Evolutionary conservation across 2,329 filamentous ascomycete genomes (phyloP).

Genomic region (Xylogone sp.): DNA sequence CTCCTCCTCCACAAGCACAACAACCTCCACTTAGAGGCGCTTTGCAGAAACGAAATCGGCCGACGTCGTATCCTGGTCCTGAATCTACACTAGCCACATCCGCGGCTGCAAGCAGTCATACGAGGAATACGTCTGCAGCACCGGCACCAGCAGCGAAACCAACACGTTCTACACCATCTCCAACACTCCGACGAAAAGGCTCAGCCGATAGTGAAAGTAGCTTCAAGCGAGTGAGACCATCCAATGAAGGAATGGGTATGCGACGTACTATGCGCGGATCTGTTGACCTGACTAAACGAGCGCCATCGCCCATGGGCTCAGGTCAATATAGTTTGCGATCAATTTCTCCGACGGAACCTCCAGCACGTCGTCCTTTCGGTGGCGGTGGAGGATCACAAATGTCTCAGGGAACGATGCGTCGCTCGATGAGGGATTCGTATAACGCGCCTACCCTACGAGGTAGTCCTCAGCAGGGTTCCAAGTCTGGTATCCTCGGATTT

Average conservation of each 20-base stretch:
- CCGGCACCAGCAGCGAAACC: slow-evolving; percentile 11
- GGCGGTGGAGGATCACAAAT: slow-evolving; percentile 28
- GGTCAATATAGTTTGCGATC: slow-evolving; percentile 69
- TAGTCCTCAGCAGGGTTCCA: slow-evolving; percentile 3
- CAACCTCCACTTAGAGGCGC: slow-evolving; percentile 19
- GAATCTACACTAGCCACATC: slow-evolving; percentile 10
- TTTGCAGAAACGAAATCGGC: slow-evolving; percentile 32
- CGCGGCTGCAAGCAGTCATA: slow-evolving; percentile 16
- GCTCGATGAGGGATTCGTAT: slow-evolving; percentile 33
- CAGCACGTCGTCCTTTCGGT: slow-evolving; percentile 37
- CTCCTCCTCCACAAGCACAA: slow-evolving; percentile 6
- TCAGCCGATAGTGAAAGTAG: slow-evolving; percentile 76
- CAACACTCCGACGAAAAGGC: slow-evolving; percentile 45
- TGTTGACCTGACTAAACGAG: slow-evolving; percentile 22
- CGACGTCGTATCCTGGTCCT: slow-evolving; percentile 16
- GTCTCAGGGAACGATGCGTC: slow-evolving; percentile 37
- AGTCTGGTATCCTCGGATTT: slow-evolving; percentile 19
- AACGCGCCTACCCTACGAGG: slow-evolving; percentile 15
- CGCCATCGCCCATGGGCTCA: slow-evolving; percentile 39
- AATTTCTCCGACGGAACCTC: slow-evolving; percentile 60
- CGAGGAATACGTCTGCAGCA: slow-evolving; percentile 15
- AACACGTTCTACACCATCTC: slow-evolving; percentile 1
- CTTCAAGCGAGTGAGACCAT: slow-evolving; percentile 63
- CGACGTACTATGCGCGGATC: slow-evolving; percentile 67
- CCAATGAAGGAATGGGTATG: slow-evolving; percentile 54